Evolutionary conservation across 2,329 filamentous ascomycete species (phyloP).

Genomic region (Corynespora cassiicola): DNA sequence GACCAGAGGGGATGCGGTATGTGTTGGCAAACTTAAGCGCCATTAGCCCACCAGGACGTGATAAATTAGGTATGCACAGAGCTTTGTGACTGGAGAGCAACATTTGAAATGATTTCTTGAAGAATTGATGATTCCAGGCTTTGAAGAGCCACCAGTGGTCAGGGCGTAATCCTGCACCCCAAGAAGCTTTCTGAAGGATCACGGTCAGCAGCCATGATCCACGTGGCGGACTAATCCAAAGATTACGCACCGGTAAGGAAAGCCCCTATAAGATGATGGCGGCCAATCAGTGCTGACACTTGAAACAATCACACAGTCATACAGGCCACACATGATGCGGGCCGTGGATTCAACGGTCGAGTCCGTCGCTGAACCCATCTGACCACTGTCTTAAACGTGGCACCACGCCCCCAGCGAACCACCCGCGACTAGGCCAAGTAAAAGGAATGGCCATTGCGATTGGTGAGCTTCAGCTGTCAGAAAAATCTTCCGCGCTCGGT

Average conservation of each 20-base stretch:
- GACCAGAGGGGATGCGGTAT: too few relatives aligned
- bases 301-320: background rate
- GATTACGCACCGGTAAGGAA: slow-evolving; percentile 7
- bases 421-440: too few relatives aligned
- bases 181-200: slow-evolving; percentile 16
- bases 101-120: too few relatives aligned
- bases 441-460: too few relatives aligned
- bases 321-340: background rate
- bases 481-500: too few relatives aligned
- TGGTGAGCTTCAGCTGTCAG: too few relatives aligned
- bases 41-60: too few relatives aligned
- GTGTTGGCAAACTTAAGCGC: too few relatives aligned
- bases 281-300: background rate
- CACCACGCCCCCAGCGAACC: too few relatives aligned
- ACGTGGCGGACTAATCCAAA: slow-evolving; percentile 11
- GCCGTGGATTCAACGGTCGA: background rate
- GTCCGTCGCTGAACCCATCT: background rate
- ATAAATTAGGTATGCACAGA: too few relatives aligned
- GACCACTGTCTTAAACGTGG: slow-evolving; percentile 2
- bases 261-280: background rate
- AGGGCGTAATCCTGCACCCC: slow-evolving; percentile 8
- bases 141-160: background rate
- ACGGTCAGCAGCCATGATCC: slow-evolving; percentile 18
- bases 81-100: too few relatives aligned
- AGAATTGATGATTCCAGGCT: too few relatives aligned